These are phyloP conservation scores for Spiromastix sp. DNA, from an alignment of 2,329 filamentous ascomycete species.

Conservation along the genomic window DNA sequence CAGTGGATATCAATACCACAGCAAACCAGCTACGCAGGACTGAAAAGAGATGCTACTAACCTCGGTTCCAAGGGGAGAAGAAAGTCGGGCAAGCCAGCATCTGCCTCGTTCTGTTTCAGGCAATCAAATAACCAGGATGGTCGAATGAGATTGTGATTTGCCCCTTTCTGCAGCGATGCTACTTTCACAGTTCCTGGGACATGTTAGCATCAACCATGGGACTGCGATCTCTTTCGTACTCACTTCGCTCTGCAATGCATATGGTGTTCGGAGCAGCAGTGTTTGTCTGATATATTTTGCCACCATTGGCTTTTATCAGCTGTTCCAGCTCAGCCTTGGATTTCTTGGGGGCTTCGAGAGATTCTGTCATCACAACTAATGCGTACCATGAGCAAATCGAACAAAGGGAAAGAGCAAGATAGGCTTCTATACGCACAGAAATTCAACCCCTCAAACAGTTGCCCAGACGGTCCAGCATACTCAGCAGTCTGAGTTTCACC, in stretches of 20 bases:
- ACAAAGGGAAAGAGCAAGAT: neutral
- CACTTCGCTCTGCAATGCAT: constrained; percentile 67
- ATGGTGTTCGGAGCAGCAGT: constrained; percentile 53
- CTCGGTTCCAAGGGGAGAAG: constrained; percentile 56
- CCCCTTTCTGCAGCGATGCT: constrained; percentile 66
- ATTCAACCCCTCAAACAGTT: constrained; percentile 62
- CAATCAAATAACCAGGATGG: constrained; percentile 80
- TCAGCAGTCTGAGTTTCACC: constrained; percentile 40
- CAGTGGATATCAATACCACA: neutral
- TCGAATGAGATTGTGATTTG: constrained; percentile 60
- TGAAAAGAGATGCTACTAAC: constrained; percentile 15
- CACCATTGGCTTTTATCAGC: constrained; percentile 74
- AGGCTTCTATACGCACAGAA: constrained; percentile 47
- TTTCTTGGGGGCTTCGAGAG: constrained; percentile 51
- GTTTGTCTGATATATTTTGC: constrained; percentile 65
- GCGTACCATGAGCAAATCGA: constrained; percentile 7
- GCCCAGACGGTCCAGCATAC: constrained; percentile 49
- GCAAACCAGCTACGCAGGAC: neutral
- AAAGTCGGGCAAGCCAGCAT: constrained; percentile 42
- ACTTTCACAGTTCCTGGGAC: constrained; percentile 57
- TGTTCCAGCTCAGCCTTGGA: constrained; percentile 69
- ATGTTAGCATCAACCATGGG: constrained; percentile 26
- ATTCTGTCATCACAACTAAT: constrained; percentile 53
- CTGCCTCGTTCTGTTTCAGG: constrained; percentile 48
- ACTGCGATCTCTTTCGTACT: constrained; percentile 9